Evolutionary conservation across 2,329 filamentous ascomycete genomes (phyloP).

Genomic region (Hymenoscyphus fraxineus): DNA sequence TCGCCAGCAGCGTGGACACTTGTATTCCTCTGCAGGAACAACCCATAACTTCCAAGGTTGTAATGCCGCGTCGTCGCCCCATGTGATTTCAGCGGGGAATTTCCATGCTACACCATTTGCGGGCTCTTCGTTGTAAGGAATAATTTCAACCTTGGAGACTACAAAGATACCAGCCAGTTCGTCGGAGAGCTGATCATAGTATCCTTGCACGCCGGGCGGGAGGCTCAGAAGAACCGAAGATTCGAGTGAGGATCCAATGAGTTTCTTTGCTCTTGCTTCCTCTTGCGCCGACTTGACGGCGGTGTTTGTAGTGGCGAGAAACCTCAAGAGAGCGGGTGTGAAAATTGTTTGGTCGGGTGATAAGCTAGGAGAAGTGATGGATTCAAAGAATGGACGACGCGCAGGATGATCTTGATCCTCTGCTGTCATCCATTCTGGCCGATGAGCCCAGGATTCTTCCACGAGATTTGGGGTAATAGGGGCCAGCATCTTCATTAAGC

Average conservation of each 20-base stretch:
- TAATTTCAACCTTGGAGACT: slow-evolving; percentile 59
- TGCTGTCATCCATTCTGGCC: slow-evolving; percentile 58
- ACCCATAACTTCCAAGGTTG: slow-evolving; percentile 26
- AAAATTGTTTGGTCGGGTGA: slow-evolving; percentile 7
- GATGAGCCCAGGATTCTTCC: slow-evolving; percentile 81
- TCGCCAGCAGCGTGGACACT: slow-evolving; percentile 88
- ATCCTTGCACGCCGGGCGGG: slow-evolving; percentile 33
- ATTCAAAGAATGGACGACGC: slow-evolving; percentile 33
- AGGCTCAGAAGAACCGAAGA: slow-evolving; percentile 61
- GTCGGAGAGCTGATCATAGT: slow-evolving; percentile 32
- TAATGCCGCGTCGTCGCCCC: slow-evolving; percentile 16
- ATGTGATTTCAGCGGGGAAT: slow-evolving; percentile 24
- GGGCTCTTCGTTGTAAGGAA: slow-evolving; percentile 40
- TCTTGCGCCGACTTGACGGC: slow-evolving; percentile 77
- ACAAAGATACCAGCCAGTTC: slow-evolving; percentile 60
- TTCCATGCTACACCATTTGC: slow-evolving; percentile 43
- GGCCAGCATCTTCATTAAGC: slow-evolving; percentile 73
- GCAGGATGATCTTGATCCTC: slow-evolving; percentile 40
- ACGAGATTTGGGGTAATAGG: slow-evolving; percentile 80
- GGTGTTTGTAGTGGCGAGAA: slow-evolving; percentile 41
- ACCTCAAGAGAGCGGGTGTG: slow-evolving; percentile 23
- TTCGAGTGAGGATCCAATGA: slow-evolving; percentile 77
- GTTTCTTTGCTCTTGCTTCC: slow-evolving; percentile 64
- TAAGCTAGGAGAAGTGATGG: slow-evolving; percentile 16
- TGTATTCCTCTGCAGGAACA: slow-evolving; percentile 50